Base-by-base conservation (phyloP, 2,329 filamentous ascomycete genomes). In the Neofusicoccum sp. region DNA sequence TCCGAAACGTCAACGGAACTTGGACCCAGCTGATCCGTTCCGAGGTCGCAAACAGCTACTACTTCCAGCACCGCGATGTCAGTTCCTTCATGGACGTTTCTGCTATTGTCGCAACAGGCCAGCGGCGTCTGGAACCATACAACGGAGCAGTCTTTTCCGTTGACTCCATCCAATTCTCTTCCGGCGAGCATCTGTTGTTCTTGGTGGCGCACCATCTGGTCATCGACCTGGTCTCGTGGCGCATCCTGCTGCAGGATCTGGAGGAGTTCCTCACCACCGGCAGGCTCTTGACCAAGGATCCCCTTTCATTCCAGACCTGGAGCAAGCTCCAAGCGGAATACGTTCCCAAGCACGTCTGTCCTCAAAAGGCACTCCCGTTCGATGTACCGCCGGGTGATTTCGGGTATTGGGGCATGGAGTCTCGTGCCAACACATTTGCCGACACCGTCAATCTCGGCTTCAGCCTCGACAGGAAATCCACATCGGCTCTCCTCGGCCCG, bases 161-260 rank as follows among this genome's bases (percentile, higher is more conserved):
- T 11, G 47, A 49, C 30, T 49, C 47, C 2, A 49, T 49, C 47
- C 8, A 49, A 70, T 69, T n/a, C 14, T 30, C 30, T n/a, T 34
- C 30, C 16, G 47, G 47, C 47, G 47, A 49, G 30, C 47, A 49
- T 16, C 47, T 49, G 47, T 14, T 49, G 31, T 49, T 49, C 31
- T 16, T 49, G 30, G 47, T 31, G 16, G 47, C 47, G 16, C 73
- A 75, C 57, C 73, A 75, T 58, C 62, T 75, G 0, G 64, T 75
- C 14, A 67, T 74, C n/a, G 73, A 75, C 53, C 66, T 76, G 1
- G 74, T 77, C 3, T 76, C 73, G 0, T 76, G 74, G 74, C 70
- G 74, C 20, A 68, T 76, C 26, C 66, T 76, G 20, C 65, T 76
- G 3, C 69, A 74, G 56, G 73, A 77, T 41, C 59, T 76, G 7